Conservation (phyloP, 179 eudicot genomes). For the Dionaea muscipula region DNA sequence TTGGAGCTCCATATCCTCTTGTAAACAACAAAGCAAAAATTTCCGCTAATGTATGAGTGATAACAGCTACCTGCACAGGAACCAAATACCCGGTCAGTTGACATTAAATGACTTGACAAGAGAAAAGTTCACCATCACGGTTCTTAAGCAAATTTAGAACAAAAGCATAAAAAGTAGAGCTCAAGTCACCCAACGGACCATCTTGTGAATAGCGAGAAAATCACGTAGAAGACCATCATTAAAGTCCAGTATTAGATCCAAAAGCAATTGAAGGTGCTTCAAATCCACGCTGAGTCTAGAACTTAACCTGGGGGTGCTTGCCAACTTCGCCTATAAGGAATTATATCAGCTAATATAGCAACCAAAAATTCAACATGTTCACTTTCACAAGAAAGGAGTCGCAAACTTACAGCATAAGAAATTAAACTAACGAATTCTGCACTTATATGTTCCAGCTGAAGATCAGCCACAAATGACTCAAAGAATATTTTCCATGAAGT, state of each 20-base stretch:
- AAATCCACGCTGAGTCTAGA: conserved; percentile 25
- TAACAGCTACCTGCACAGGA: conserved; percentile 40
- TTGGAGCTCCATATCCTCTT: conserved; percentile 57
- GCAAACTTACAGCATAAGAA: conserved; percentile 49
- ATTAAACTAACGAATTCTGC: conserved; percentile 35
- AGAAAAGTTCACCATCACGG: no score
- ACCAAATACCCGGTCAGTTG: neutral
- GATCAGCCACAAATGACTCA: conserved; percentile 32
- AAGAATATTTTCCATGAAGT: conserved; percentile 45
- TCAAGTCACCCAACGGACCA: conserved; percentile 33
- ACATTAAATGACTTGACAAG: neutral
- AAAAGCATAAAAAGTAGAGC: neutral
- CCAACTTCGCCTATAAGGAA: conserved; percentile 45
- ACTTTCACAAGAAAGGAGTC: neutral
- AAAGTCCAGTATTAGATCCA: conserved; percentile 42
- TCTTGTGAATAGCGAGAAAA: conserved; percentile 50
- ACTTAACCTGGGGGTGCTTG: conserved; percentile 22
- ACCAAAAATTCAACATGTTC: neutral
- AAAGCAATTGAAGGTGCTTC: conserved; percentile 29
- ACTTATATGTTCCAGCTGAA: conserved; percentile 42
- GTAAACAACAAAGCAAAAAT: conserved; percentile 59
- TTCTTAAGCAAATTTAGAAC: neutral
- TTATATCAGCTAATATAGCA: conserved; percentile 7
- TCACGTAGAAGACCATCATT: conserved; percentile 59
- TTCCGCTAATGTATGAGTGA: conserved; percentile 60